These are phyloP conservation scores for Bolboschoenoplectus hybrid DNA, from an alignment of 202 grass and related monocot species.

Conservation along the genomic window DNA sequence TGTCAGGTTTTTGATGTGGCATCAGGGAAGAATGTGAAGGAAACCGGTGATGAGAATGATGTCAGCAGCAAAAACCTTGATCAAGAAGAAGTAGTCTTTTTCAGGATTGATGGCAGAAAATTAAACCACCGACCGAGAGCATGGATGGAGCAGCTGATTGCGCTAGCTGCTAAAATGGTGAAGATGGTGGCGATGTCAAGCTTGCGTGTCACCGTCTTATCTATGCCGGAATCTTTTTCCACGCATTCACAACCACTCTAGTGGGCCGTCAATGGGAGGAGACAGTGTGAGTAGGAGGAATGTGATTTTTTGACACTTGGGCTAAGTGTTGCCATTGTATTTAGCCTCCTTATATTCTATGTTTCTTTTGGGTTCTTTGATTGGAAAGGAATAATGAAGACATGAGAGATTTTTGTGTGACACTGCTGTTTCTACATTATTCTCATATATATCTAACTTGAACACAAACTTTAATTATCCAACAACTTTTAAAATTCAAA, in stretches of 20 bases:
- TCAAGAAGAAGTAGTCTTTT: constrained; percentile 54
- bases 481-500: too few relatives aligned
- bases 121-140: constrained; percentile 51
- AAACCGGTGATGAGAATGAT: constrained; percentile 83
- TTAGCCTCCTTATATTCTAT: neutral
- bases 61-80: constrained; percentile 83
- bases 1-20: constrained; percentile 52
- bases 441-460: too few relatives aligned
- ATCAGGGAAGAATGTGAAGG: constrained; percentile 86
- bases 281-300: constrained; percentile 29
- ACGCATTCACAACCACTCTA: constrained; percentile 49
- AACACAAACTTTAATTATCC: too few relatives aligned
- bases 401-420: too few relatives aligned
- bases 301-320: neutral
- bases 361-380: too few relatives aligned
- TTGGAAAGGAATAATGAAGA: too few relatives aligned
- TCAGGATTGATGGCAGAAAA: constrained; percentile 54
- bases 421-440: too few relatives aligned
- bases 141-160: constrained; percentile 55
- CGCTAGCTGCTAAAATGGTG: constrained; percentile 53
- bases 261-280: constrained; percentile 37
- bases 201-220: constrained; percentile 40
- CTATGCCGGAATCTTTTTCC: constrained; percentile 11
- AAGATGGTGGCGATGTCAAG: constrained; percentile 68
- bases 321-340: constrained; percentile 6